A percentile compares a stretch with the other conserved stretches of the same genome.
Evolutionary conservation across 345 rosid species (phyloP).

Genomic region (Geranium rotundifolium): DNA sequence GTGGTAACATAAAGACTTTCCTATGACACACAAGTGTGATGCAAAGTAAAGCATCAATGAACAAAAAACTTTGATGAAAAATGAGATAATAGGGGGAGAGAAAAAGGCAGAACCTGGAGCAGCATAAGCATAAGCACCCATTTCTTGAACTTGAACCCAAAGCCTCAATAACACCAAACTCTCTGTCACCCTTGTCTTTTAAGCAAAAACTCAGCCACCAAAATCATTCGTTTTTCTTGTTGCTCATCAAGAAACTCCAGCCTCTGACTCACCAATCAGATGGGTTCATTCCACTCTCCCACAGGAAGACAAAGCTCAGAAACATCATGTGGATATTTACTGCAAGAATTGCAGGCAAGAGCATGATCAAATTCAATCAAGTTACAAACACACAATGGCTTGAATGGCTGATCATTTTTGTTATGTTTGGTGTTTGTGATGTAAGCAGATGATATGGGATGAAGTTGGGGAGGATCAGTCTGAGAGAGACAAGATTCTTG

Average conservation of each 20-base stretch:
- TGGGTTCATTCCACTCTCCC: slow-evolving; percentile 67
- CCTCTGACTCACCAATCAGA: slow-evolving; percentile 15
- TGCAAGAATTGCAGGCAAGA: slow-evolving; percentile 83
- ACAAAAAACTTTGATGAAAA: not conserved
- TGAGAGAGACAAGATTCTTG: slow-evolving; percentile 72
- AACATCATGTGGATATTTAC: slow-evolving; percentile 78
- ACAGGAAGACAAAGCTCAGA: slow-evolving; percentile 56
- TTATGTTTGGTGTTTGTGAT: not conserved
- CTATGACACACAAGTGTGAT: not conserved
- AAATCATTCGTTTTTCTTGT: slow-evolving; percentile 4
- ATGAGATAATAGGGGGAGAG: not conserved
- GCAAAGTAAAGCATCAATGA: not conserved
- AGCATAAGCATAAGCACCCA: slow-evolving; percentile 4
- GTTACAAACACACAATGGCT: not conserved
- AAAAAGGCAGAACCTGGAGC: slow-evolving; percentile 9
- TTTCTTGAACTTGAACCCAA: slow-evolving; percentile 45
- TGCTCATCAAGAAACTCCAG: not conserved
- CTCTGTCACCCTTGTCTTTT: slow-evolving; percentile 53
- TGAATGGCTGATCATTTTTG: too few relatives aligned
- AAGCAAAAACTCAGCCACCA: slow-evolving; percentile 47
- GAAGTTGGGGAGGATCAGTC: slow-evolving; percentile 83
- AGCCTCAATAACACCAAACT: slow-evolving; percentile 57
- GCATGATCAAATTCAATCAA: not conserved
- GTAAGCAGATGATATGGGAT: slow-evolving; percentile 87
- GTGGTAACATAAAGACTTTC: too few relatives aligned